These are phyloP conservation scores for Porogramme epimiltina DNA, from an alignment of 1,284 basidiomycete species.

Conservation along the genomic window DNA sequence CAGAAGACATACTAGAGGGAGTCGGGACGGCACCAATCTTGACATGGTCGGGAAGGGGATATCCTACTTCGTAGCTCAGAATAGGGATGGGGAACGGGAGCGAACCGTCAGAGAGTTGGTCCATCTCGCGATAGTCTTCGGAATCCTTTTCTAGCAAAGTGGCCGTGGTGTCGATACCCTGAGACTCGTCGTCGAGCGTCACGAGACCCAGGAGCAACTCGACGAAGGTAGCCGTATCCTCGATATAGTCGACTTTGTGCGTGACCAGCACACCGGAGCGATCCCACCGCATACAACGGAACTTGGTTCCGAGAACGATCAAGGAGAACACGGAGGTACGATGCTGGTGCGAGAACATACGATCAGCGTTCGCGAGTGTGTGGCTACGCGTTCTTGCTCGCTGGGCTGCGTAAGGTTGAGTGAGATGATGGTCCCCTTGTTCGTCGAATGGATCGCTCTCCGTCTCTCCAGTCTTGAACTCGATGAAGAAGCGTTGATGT, in stretches of 20 bases:
- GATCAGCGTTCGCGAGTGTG: neutral
- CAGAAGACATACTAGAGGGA: too few relatives aligned
- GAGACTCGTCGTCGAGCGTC: neutral
- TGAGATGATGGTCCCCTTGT: neutral
- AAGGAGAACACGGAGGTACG: neutral
- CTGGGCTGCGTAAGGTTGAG: neutral
- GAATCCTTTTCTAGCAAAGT: neutral
- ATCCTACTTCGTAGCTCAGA: neutral
- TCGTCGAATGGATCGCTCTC: constrained; percentile 3
- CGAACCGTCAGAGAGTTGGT: neutral
- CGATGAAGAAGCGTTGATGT: neutral
- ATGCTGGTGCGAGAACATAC: neutral
- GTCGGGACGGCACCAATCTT: neutral
- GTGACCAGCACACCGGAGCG: neutral
- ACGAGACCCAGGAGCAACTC: neutral
- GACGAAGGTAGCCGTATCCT: neutral
- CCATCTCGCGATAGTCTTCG: neutral
- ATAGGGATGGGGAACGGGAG: neutral
- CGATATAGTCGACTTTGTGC: constrained; percentile 1
- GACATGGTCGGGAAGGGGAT: neutral
- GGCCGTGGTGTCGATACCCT: neutral
- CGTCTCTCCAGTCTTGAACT: neutral
- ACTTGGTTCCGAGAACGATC: neutral
- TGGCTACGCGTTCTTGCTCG: neutral
- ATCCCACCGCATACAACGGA: neutral